phyloP scores from a whole-genome alignment of 768 basidiomycete genomes.

The Pleurotus citrinopileatus region DNA sequence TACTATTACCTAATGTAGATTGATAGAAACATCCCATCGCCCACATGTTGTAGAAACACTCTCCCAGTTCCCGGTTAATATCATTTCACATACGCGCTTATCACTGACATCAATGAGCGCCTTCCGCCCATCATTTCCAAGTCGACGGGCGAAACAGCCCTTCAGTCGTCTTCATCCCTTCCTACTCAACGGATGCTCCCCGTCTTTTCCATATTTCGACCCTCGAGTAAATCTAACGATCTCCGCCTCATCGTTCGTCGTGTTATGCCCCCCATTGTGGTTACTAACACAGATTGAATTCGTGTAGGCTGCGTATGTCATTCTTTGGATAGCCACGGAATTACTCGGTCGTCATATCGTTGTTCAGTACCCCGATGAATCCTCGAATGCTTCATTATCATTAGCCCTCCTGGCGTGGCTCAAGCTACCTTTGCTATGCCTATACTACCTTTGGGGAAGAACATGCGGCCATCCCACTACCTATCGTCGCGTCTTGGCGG shows the following conservation, averaged over 20 bases:
- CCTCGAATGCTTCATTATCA: background rate
- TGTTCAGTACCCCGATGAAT: background rate
- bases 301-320: background rate
- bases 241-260: background rate
- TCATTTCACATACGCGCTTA: too few species aligned
- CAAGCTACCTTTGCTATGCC: conserved; percentile 1
- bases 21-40: background rate
- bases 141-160: too few species aligned
- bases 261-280: background rate
- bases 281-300: too few species aligned
- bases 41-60: conserved; percentile 1
- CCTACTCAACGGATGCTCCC: background rate
- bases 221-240: background rate
- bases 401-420: background rate
- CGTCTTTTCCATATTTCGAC: background rate
- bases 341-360: background rate
- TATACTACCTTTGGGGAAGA: background rate
- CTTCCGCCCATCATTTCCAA: too few species aligned
- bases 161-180: too few species aligned
- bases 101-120: background rate
- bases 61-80: too few species aligned
- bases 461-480: background rate
- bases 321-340: background rate
- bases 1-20: background rate
- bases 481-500: background rate